Base-by-base conservation (phyloP, 257 asterid species). In the Solanum boliviense region DNA sequence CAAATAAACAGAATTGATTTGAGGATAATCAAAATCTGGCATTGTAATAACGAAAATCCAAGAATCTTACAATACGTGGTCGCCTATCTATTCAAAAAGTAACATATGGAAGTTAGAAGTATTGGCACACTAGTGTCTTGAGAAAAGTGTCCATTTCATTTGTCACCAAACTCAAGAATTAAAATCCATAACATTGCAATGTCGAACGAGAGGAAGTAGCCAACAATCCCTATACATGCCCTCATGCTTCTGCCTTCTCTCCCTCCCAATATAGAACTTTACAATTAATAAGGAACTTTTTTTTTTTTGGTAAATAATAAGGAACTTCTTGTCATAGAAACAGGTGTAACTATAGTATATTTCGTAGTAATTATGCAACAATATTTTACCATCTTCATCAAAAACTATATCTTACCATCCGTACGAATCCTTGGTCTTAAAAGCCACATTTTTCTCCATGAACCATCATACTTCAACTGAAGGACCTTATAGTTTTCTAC, bases 371-470 rank as follows among this genome's bases (percentile, higher is more conserved):
- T 31, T 81, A 44, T 46, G 85, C 27, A 87, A 72, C 70, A 25
- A 85, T 20, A 58, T 39, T 68, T 79, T 92, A 97, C 98, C 99
- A 91, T 97, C 99, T 31, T 71, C 78, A 71, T 71, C n/a, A 71
- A 71, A 68, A 87, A 72, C 60, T 31, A 85, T 20, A 67, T 39
- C 74, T 83, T 92, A 97, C 99, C 99, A 90, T 97, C 99, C 65
- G 98, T 93, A 81, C 99, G 95, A 86, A 97, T 92, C 92, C 99
- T 91, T 86, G 99, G 99, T 87, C 98, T 94, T 90, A 89, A 90
- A 87, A 97, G 96, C 99, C 99, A 97, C 99, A 97, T 97, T 92
- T 92, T 95, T 91, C 95, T 95, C 99, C 99, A 97, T n/a, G 98
- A 95, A 85, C 98, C 98, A 91, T 93, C 92, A 90, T 94, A 97